Evolutionary conservation across 2,329 filamentous ascomycete genomes (phyloP).

Genomic region (Colletotrichum endophyticum): DNA sequence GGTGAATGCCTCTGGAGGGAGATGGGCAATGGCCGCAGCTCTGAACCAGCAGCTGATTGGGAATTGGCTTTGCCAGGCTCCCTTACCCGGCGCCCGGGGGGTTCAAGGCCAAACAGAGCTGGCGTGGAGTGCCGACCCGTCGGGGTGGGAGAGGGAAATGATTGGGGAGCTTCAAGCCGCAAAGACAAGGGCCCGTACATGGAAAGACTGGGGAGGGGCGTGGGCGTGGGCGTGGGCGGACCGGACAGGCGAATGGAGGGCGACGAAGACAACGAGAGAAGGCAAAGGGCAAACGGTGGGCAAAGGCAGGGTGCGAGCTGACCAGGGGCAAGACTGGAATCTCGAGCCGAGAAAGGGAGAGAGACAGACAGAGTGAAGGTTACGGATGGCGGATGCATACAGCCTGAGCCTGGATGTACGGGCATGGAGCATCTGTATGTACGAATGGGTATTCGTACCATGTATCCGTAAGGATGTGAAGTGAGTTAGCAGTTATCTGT

Average conservation of each 20-base stretch:
- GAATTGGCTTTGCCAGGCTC: conserved; percentile 6
- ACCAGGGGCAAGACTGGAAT: conserved; percentile 20
- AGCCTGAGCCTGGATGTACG: conserved; percentile 3
- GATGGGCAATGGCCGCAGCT: conserved; percentile 8
- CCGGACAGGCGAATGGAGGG: conserved; percentile 8
- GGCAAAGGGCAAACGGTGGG: conserved; percentile 18
- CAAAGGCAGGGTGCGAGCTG: conserved; percentile 14
- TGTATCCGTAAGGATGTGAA: neutral
- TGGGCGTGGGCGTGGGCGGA: neutral
- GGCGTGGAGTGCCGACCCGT: conserved; percentile 22
- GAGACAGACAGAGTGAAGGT: neutral
- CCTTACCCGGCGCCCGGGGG: conserved; percentile 13
- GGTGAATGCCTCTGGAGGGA: conserved; percentile 15
- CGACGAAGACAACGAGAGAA: neutral
- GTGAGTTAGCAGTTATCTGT: neutral
- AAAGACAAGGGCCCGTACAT: conserved; percentile 11
- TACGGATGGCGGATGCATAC: conserved; percentile 19
- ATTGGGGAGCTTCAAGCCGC: conserved; percentile 18
- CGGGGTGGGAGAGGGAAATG: conserved; percentile 19
- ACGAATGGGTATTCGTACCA: neutral
- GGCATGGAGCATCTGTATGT: neutral
- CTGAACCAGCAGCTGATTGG: conserved; percentile 9
- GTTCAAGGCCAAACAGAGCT: conserved; percentile 11
- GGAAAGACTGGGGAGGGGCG: neutral
- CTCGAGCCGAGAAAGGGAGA: conserved; percentile 20